Evolutionary conservation across 768 basidiomycete species (phyloP).

Genomic region (Clitopilus passeckerianus): DNA sequence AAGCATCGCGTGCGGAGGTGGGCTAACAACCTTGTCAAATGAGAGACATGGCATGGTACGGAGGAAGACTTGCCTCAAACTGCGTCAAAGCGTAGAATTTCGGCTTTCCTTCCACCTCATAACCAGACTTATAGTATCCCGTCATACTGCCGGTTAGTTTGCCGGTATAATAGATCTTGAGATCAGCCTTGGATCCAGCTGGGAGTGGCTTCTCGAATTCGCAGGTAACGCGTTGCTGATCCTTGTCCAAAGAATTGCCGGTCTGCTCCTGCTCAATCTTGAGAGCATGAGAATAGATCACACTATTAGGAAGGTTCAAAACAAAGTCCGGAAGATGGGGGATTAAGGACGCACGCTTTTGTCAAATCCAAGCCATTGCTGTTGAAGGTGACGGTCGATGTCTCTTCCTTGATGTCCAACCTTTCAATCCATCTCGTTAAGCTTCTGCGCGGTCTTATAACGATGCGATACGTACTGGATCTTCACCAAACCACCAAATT

Average conservation of each 20-base stretch:
- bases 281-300: slow-evolving; percentile 50
- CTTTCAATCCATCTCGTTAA: slow-evolving; percentile 26
- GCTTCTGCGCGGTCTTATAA: background rate
- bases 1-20: slow-evolving; percentile 77
- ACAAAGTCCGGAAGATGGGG: background rate
- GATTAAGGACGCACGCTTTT: slow-evolving; percentile 32
- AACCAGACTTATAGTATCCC: slow-evolving; percentile 76
- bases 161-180: slow-evolving; percentile 68
- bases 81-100: slow-evolving; percentile 81
- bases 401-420: slow-evolving; percentile 58
- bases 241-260: slow-evolving; percentile 49
- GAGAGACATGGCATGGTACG: background rate
- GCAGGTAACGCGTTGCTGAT: slow-evolving; percentile 62
- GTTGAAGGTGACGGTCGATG: slow-evolving; percentile 63
- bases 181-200: slow-evolving; percentile 61
- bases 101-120: slow-evolving; percentile 58
- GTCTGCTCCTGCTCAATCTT: slow-evolving; percentile 40
- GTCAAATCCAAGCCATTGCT: slow-evolving; percentile 49
- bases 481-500: slow-evolving; percentile 73
- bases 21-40: slow-evolving; percentile 40
- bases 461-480: slow-evolving; percentile 44
- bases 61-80: slow-evolving; percentile 55
- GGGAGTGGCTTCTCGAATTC: slow-evolving; percentile 54
- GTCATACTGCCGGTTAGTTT: slow-evolving; percentile 69
- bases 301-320: slow-evolving; percentile 17